Evolutionary conservation across 2,329 filamentous ascomycete genomes (phyloP), one percentile per base, ranked within the genome.

Genomic region (Nothophoma quercina): DNA sequence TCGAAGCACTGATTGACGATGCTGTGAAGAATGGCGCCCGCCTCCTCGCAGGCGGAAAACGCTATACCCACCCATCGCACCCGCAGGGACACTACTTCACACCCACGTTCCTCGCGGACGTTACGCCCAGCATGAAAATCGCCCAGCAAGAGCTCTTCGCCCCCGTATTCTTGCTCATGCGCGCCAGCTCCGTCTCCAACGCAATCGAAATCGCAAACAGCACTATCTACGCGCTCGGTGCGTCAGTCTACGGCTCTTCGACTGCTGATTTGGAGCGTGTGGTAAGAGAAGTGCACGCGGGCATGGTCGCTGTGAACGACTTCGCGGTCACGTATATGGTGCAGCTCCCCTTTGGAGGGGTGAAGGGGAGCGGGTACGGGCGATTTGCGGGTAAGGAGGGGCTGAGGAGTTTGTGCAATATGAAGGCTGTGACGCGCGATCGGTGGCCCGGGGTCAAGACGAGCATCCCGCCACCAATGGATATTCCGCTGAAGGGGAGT

Each of bases 281-380:
- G 22, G 85, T 93, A 1, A 76, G 76, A 16, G 84, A 85, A 19
- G 81, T 97, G 43, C 85, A 88, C 57, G 87, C 89, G 0, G 95
- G 95, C 35, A 97, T 96, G 89, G 90, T 98, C 0, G 87, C 91
- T 19, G 85, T 99, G 63, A 99, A 99, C 72, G 95, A 99, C 77
- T 99, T 99, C 69, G 95, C 88, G 16, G 88, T 87, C 22, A 97
- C 87, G 74, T 99, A 99, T 71, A 91, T 93, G 44, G 93, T 96
- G 7, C 92, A 96, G 75, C 78, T 99, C 30, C 95, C 95, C 0
- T 99, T 99, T 75, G 95, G 95, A 29, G 95, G 93, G 46, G 86
- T 90, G n/a, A 86, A 85, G 51, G 93, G 92, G 1, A 96, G 90
- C 19, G 95, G 79, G 0, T 98, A 98, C 72, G 95, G 95, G 1